A percentile compares a stretch with the other conserved stretches of the same genome.
phyloP scores from a whole-genome alignment of 306 rosid species.

The Medicago truncatula region DNA sequence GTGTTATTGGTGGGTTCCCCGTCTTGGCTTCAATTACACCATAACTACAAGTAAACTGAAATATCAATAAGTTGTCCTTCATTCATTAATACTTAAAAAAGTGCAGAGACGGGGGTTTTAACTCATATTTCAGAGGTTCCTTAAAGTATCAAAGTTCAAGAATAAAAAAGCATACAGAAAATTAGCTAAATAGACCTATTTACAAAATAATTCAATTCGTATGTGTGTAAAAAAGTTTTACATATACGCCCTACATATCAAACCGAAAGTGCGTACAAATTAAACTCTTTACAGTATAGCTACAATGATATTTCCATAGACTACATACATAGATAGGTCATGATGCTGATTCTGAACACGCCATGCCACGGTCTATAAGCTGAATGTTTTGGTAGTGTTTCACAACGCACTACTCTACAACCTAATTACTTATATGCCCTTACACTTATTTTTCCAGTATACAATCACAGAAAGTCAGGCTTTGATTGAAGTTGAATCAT shows the following conservation, averaged over 20 bases:
- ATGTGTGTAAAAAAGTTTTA: too few relatives aligned
- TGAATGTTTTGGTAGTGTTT: constrained; percentile 20
- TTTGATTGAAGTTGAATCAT: not conserved
- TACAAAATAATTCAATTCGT: too few relatives aligned
- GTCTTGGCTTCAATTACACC: constrained; percentile 70
- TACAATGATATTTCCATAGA: not conserved
- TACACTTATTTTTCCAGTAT: constrained; percentile 17
- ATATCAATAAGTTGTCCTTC: constrained; percentile 35
- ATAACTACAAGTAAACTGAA: constrained; percentile 56
- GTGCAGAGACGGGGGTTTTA: not conserved
- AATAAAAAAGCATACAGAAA: not conserved
- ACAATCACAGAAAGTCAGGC: constrained; percentile 6
- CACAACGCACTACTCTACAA: constrained; percentile 2
- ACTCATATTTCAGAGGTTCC: constrained; percentile 7
- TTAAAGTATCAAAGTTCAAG: constrained; percentile 20
- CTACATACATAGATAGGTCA: constrained; percentile 1
- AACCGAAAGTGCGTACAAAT: too few relatives aligned
- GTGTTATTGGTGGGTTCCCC: constrained; percentile 84
- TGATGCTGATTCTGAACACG: not conserved
- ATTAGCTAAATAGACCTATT: not conserved
- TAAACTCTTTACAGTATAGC: not conserved
- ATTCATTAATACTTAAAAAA: constrained; percentile 7
- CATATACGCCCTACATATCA: too few relatives aligned
- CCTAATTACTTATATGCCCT: constrained; percentile 15
- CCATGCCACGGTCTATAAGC: constrained; percentile 12